Conservation (phyloP, 192 early-diverging fungal species). For the Backusella macrospora region DNA sequence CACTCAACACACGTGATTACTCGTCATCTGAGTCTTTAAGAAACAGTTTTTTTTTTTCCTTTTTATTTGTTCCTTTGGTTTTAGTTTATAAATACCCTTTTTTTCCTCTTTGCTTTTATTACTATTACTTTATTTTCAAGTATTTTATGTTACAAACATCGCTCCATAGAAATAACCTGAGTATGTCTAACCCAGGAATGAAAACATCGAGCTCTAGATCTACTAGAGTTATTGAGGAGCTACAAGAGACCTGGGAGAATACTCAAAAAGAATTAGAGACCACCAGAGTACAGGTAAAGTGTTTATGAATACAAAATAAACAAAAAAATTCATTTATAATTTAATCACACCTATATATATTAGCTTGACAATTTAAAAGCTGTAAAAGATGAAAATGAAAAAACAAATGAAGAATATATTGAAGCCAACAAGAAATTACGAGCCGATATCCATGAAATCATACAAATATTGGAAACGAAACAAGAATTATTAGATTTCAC, state of each 20-base stretch:
- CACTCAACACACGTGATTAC: no score
- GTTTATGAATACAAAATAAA: neutral
- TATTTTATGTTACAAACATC: slow-evolving; percentile 16
- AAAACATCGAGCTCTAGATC: slow-evolving; percentile 14
- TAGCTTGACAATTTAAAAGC: neutral
- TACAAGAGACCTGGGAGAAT: slow-evolving; percentile 22
- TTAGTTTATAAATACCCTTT: neutral
- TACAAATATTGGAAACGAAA: slow-evolving; percentile 38
- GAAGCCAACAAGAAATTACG: slow-evolving; percentile 30
- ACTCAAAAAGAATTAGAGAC: slow-evolving; percentile 20
- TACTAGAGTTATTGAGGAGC: slow-evolving; percentile 20
- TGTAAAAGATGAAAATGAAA: slow-evolving; percentile 23
- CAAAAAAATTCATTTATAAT: neutral
- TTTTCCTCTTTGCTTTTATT: slow-evolving; percentile 1
- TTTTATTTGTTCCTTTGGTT: slow-evolving; percentile 2
- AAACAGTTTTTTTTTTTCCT: neutral
- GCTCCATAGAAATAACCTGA: slow-evolving; percentile 5
- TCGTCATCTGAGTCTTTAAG: neutral
- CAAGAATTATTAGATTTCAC: slow-evolving; percentile 34
- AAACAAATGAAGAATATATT: slow-evolving; percentile 18
- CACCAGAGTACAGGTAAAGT: slow-evolving; percentile 15
- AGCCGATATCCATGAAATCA: slow-evolving; percentile 34
- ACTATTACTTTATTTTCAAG: neutral
- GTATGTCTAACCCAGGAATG: neutral
- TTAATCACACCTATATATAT: neutral